A percentile compares a stretch with the other conserved stretches of the same genome.
These are phyloP conservation scores for Aspergillus ochraceus DNA, from an alignment of 2,329 filamentous ascomycete species.

Conservation along the genomic window DNA sequence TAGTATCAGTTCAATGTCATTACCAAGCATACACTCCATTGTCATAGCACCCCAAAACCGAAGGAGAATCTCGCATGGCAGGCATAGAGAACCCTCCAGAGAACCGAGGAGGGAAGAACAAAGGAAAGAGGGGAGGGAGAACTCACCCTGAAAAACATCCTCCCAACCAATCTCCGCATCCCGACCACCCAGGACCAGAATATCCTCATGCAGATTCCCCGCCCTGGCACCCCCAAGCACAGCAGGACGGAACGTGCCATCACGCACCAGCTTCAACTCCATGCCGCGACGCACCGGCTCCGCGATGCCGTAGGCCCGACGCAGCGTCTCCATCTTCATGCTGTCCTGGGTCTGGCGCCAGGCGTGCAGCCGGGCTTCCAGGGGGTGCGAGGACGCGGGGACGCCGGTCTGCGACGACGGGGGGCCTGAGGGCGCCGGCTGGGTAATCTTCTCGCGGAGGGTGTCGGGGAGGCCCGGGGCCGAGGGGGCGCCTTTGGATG, in stretches of 20 bases:
- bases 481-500: constrained; percentile 74
- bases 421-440: constrained; percentile 52
- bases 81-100: no score
- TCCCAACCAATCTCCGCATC: constrained; percentile 85
- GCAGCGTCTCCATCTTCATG: constrained; percentile 84
- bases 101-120: background rate
- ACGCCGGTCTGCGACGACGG: constrained; percentile 39
- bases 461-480: constrained; percentile 92
- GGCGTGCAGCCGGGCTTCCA: constrained; percentile 82
- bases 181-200: constrained; percentile 66
- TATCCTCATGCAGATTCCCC: constrained; percentile 81
- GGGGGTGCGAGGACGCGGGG: constrained; percentile 76
- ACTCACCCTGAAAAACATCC: constrained; percentile 77
- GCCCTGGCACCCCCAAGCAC: constrained; percentile 61
- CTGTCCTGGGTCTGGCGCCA: constrained; percentile 89
- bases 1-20: background rate
- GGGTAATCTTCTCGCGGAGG: constrained; percentile 78
- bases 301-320: constrained; percentile 84
- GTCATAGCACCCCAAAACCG: background rate
- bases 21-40: background rate
- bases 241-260: constrained; percentile 72
- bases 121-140: constrained; percentile 13
- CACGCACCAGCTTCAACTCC: constrained; percentile 86
- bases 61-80: background rate
- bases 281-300: constrained; percentile 91